Percentiles rank a stretch among this genome's conserved stretches.
Conservation (phyloP, 768 basidiomycete species). For the Suillus luteus region DNA sequence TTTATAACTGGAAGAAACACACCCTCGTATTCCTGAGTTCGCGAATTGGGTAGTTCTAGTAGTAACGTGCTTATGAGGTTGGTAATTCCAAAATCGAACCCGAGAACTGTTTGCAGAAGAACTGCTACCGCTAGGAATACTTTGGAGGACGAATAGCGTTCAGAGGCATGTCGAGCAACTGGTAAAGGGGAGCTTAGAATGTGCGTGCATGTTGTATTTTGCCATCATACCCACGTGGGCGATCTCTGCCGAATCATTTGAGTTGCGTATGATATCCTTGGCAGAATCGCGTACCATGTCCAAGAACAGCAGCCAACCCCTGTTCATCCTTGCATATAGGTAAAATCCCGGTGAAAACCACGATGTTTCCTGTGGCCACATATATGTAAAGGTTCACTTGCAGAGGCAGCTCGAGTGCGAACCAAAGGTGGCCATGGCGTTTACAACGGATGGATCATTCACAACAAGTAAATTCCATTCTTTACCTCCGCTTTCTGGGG, state of each 20-base stretch:
- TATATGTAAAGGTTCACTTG: neutral
- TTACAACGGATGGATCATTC: slow-evolving; percentile 66
- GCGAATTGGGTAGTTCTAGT: slow-evolving; percentile 79
- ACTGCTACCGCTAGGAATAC: slow-evolving; percentile 44
- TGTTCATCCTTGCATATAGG: slow-evolving; percentile 76
- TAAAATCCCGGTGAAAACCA: slow-evolving; percentile 89
- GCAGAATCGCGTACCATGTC: slow-evolving; percentile 61
- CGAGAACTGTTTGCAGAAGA: slow-evolving; percentile 48
- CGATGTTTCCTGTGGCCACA: slow-evolving; percentile 58
- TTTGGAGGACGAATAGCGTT: slow-evolving; percentile 43
- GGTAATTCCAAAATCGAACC: slow-evolving; percentile 58
- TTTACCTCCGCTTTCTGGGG: slow-evolving; percentile 27
- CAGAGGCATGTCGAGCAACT: slow-evolving; percentile 61
- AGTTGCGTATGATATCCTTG: slow-evolving; percentile 1
- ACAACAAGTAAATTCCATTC: slow-evolving; percentile 79
- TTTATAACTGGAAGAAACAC: neutral
- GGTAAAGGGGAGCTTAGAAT: slow-evolving; percentile 28
- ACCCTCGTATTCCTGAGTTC: slow-evolving; percentile 84
- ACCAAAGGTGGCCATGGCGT: slow-evolving; percentile 81
- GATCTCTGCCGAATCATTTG: slow-evolving; percentile 54
- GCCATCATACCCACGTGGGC: slow-evolving; percentile 64
- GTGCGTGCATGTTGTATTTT: neutral
- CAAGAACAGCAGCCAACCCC: slow-evolving; percentile 80
- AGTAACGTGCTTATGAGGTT: slow-evolving; percentile 49
- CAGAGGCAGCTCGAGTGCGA: slow-evolving; percentile 5